phyloP scores from a whole-genome alignment of 805 yeast species.

The Metschnikowia lochheadii region DNA sequence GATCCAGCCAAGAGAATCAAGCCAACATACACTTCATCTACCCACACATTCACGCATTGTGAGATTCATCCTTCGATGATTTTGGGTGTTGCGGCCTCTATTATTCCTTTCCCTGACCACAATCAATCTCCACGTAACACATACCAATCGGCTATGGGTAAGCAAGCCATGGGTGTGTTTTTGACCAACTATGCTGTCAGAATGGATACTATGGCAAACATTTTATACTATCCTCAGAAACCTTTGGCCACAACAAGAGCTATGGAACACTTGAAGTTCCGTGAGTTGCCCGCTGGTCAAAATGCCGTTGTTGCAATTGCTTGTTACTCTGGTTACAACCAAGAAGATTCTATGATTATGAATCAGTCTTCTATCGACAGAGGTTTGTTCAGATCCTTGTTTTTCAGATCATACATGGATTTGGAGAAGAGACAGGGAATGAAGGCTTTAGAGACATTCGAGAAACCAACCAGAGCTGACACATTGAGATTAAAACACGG shows the following conservation, averaged over 20 bases:
- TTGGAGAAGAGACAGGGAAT: constrained; percentile 98
- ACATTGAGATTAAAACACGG: constrained; percentile 96
- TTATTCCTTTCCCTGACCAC: constrained; percentile 99
- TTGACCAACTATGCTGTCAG: constrained; percentile 92
- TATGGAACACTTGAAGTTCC: constrained; percentile 94
- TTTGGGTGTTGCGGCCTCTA: constrained; percentile 96
- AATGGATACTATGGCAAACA: constrained; percentile 99
- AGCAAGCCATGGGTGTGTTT: constrained; percentile 99
- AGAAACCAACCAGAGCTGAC: constrained; percentile 91
- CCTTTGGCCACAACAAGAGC: constrained; percentile 97
- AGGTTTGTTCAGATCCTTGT: constrained; percentile 91
- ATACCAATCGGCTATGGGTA: constrained; percentile 99
- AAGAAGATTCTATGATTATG: constrained; percentile 99
- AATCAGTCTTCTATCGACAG: constrained; percentile 96
- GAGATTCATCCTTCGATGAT: constrained; percentile 99
- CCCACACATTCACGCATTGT: constrained; percentile 93
- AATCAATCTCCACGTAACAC: constrained; percentile 99
- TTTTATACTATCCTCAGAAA: constrained; percentile 94
- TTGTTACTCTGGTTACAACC: constrained; percentile 97
- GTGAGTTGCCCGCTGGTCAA: constrained; percentile 99
- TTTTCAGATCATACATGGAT: constrained; percentile 97
- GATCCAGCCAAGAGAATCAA: constrained; percentile 87
- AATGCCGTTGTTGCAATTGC: constrained; percentile 97
- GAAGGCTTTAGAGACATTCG: constrained; percentile 97
- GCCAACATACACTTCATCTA: constrained; percentile 48